Base-by-base conservation (phyloP, 371 early-diverging fungal genomes). In the Actinomucor elegans region DNA sequence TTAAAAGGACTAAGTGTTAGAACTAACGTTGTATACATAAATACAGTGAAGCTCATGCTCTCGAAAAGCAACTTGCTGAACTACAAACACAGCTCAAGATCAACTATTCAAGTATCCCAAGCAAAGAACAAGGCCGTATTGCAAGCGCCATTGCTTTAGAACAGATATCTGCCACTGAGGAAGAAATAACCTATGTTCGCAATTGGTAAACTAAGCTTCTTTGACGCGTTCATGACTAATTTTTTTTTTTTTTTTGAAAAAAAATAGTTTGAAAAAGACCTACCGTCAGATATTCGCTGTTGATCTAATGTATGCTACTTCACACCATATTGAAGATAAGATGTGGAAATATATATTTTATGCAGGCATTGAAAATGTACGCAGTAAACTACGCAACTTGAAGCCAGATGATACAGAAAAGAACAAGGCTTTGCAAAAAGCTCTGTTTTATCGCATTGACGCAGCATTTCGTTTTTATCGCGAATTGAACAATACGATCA, bases 341-440 rank as follows among this genome's bases (percentile, higher is more conserved):
- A 28, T 73, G 33, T 78, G 79, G 79, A 52, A 73, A n/a, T 59
- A 69, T 33, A 69, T 75, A 10, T 65, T 75, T 40, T 74, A 78
- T 57, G 64, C 75, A n/a, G 56, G 45, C 17, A 75, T 75, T 31
- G 79, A 78, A 46, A 57, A 68, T 24, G 49, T 64, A 2, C 67
- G 79, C 4, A 54, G 57, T 8, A 72, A 67, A 21, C 33, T 78
- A 26, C 70, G 78, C 37, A 64, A 68, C 61, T 61, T 73, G 55
- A 43, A 52, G 5, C 57, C 61, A 17, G 34, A 27, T 2, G 50
- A 57, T 15, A 8, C 38, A 8, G 38, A 47, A 11, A 41, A 44
- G 15, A 46, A 20, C 18, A 48, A 51, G 23, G 28, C 34, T 8
- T 31, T 69, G 8, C 65, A 68, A 40, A 66, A 63, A 35, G 26